Conservation (phyloP, 2,329 filamentous ascomycete genomes). For the Penicillium sp. region DNA sequence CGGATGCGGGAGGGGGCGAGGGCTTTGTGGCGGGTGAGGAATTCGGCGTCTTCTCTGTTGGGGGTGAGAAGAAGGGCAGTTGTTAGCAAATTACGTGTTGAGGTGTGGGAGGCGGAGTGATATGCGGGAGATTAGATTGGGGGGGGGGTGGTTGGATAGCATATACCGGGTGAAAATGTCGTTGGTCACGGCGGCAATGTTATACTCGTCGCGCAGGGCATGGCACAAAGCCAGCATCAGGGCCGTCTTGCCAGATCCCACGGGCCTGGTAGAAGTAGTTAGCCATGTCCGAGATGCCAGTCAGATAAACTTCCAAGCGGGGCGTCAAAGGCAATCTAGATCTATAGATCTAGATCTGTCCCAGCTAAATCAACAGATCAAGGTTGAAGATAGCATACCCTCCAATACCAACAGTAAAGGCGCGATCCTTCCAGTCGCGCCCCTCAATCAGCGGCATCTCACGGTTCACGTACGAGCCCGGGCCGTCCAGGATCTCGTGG, state of each 20-base stretch:
- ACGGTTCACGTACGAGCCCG: conserved; percentile 82
- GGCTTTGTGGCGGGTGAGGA: conserved; percentile 83
- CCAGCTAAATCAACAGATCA: background rate
- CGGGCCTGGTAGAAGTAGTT: conserved; percentile 65
- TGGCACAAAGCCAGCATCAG: conserved; percentile 93
- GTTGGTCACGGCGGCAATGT: conserved; percentile 94
- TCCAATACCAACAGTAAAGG: conserved; percentile 97
- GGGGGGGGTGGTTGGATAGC: background rate
- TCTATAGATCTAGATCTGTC: no score
- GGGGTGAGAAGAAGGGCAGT: background rate
- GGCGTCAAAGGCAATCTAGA: background rate
- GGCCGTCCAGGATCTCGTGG: conserved; percentile 92
- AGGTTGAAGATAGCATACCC: conserved; percentile 61
- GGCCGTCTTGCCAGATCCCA: conserved; percentile 95
- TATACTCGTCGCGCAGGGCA: conserved; percentile 76
- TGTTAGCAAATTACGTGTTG: background rate
- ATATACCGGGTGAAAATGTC: conserved; percentile 85
- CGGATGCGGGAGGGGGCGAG: conserved; percentile 81
- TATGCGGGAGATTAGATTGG: background rate
- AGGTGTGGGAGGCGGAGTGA: background rate
- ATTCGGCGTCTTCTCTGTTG: conserved; percentile 88
- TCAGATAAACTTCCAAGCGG: background rate
- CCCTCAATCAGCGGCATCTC: conserved; percentile 94
- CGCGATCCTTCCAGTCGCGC: conserved; percentile 81
- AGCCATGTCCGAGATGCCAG: background rate